Evolutionary conservation across 305 asterid genomes (phyloP), one percentile per base, ranked within the genome.

Genomic region (Rubia tinctorum): DNA sequence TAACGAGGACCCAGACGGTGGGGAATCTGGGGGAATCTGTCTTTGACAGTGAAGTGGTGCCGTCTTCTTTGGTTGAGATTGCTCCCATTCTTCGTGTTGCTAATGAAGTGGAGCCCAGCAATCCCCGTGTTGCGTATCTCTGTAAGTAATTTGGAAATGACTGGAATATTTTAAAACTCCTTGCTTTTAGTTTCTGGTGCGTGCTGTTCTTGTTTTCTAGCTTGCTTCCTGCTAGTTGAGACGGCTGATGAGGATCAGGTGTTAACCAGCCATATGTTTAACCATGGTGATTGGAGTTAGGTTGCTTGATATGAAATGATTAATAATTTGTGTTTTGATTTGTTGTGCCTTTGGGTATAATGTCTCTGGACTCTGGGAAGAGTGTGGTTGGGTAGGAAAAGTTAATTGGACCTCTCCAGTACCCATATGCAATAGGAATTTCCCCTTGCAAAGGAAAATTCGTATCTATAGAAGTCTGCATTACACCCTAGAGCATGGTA

Each of bases 51-150:
- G 98, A 95, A 85, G 99, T 95, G 73, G 96, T 95, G 80, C 99
- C 99, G 18, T 95, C 99, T 6, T 95, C 99, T 62, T 82, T 95
- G 63, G 97, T 85, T 77, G 98, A 95, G 83, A 92, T 95, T 58
- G 99, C 99, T 55, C 98, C 99, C 49, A 92, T 95, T 86, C 97
- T 95, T 74, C 99, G 99, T 81, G 99, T 95, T 75, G 99, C 99
- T 74, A 95, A 95, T 88, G 99, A 95, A 86, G 98, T 95, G 65
- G 99, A 95, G 88, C 91, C 91, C n/a, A 89, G 92, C 93, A 92
- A 95, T 75, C 96, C 99, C 66, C 96, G 99, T 55, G 99, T 95
- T 40, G 96, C 99, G 34, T 94, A 94, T 82, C 91, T 94, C 40
- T 94, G 97, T 94, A 86, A 88, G 97, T 44, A 68, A 66, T 66